Evolutionary conservation across 768 basidiomycete species (phyloP), one percentile per base, ranked within the genome.

Genomic region (Agaricus blazei): DNA sequence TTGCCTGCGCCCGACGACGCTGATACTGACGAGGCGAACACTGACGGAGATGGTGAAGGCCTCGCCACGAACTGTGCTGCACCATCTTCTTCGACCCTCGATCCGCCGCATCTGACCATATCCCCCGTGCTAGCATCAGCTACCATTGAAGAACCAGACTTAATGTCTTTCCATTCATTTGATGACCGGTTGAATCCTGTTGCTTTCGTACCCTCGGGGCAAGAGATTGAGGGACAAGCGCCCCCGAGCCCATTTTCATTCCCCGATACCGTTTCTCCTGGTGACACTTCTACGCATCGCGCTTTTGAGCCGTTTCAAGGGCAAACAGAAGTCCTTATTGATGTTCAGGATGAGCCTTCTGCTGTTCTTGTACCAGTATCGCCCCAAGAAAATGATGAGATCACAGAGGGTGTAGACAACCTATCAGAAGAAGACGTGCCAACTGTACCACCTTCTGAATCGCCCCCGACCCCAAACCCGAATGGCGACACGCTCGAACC

Each of bases 141-240:
- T 24, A 24, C 31, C 19, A 23, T 36, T 29, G 42, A 23, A 46
- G 60, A 59, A 46, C 55, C 58, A 29, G 51, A 62, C 49, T 57
- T 68, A 19, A 67, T 68, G 43, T 57, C 58, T 23, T 65, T 79
- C 52, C 77, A 80, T 61, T 73, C 77, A 23, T 68, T 75, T 60
- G 66, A 47, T 23, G 54, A 45, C 34, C 31, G 31, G 2, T 19
- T 49, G 9, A 42, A 50, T 19, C 29, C 28, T 15, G 23, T 44
- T 36, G 26, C 43, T n/a, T 23, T 40, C n/a, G 23, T 56, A 43
- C 11, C 34, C 43, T 27, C 31, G 8, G 24, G 11, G 24, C 48
- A 40, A 36, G 31, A 11, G 36, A 14, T 40, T 52, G 31, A 24
- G 26, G 4, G 15, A 15, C 52, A 54, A 47, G 36, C 24, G 27